A percentile compares a stretch with the other conserved stretches of the same genome.
phyloP scores from a whole-genome alignment of 148 eudicot genomes.

The Nepenthes gracilis region DNA sequence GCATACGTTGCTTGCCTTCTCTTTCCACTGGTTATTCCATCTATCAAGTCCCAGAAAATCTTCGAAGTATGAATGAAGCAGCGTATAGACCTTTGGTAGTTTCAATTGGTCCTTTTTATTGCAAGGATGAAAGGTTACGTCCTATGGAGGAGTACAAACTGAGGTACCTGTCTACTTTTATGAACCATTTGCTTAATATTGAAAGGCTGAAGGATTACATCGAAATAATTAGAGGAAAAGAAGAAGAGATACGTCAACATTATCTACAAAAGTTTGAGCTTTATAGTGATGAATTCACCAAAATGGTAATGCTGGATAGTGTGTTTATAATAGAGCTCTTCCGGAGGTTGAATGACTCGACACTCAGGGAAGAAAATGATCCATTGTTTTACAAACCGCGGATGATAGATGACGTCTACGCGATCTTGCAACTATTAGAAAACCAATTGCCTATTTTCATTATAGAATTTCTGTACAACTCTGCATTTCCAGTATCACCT shows the following conservation, averaged over 20 bases:
- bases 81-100: not conserved
- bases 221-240: not conserved
- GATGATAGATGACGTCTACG: not conserved
- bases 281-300: no score
- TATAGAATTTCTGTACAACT: not conserved
- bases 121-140: not conserved
- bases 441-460: constrained; percentile 7
- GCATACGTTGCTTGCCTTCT: no score
- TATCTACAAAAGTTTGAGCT: not conserved
- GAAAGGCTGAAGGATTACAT: not conserved
- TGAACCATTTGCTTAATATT: not conserved
- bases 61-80: not conserved
- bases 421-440: constrained; percentile 1
- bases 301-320: no score
- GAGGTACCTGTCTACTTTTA: not conserved
- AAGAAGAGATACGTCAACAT: not conserved
- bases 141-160: not conserved
- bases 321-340: no score
- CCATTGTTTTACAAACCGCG: not conserved
- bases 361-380: not conserved
- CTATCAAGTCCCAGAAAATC: constrained; percentile 2
- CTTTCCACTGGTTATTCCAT: not conserved
- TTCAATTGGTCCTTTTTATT: constrained; percentile 4
- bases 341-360: no score
- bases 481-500: not conserved